A percentile compares a stretch with the other conserved stretches of the same genome.
These are phyloP conservation scores for Carex scoparia DNA, from an alignment of 176 grass and related monocot species.

Conservation along the genomic window DNA sequence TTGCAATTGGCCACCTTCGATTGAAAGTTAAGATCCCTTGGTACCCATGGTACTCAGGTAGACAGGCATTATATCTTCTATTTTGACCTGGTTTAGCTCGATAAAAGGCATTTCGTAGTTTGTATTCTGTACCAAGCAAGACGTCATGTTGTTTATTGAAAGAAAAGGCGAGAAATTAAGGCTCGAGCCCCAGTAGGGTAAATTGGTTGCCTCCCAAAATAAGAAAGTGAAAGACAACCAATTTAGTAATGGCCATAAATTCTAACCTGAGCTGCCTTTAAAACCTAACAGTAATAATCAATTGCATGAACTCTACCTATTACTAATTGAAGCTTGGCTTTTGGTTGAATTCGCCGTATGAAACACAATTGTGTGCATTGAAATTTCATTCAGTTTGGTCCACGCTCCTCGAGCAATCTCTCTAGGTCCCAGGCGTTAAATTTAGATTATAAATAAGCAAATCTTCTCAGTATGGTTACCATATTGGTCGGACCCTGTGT, in stretches of 20 bases:
- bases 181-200: neutral
- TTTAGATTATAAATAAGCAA: neutral
- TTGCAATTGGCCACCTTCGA: conserved; percentile 62
- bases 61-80: conserved; percentile 50
- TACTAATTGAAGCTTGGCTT: neutral
- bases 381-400: neutral
- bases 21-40: conserved; percentile 71
- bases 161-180: neutral
- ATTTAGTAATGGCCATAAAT: neutral
- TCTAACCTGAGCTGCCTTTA: neutral
- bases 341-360: neutral
- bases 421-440: neutral
- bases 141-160: neutral
- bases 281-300: neutral
- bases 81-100: neutral
- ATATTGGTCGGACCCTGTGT: neutral
- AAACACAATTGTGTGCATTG: neutral
- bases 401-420: neutral
- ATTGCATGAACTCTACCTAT: too few species aligned
- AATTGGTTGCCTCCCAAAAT: neutral
- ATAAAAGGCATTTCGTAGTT: neutral
- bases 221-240: neutral
- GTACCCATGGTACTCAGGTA: conserved; percentile 89
- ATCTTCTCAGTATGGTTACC: neutral
- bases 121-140: neutral